These are phyloP conservation scores for Alternaria hordeiaustralica DNA, from an alignment of 2,329 filamentous ascomycete genomes.

Conservation along the genomic window DNA sequence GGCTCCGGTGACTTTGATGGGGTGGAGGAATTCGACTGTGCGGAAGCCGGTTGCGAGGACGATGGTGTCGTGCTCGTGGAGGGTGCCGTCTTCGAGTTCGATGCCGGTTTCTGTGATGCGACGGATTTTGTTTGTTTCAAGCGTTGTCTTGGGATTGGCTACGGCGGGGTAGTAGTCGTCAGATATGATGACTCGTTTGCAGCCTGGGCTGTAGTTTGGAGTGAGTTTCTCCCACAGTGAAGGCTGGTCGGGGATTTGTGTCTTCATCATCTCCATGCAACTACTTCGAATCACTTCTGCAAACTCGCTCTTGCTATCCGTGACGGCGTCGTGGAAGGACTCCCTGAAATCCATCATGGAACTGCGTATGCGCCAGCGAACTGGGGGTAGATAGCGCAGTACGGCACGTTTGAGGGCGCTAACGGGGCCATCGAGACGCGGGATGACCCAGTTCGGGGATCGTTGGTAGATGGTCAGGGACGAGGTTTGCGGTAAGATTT, in stretches of 20 bases:
- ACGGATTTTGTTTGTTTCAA: constrained; percentile 60
- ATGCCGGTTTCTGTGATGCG: constrained; percentile 57
- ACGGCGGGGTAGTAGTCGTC: constrained; percentile 65
- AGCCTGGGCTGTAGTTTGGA: constrained; percentile 62
- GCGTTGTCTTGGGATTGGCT: constrained; percentile 53
- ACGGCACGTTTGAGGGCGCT: constrained; percentile 51
- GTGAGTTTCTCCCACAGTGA: constrained; percentile 62
- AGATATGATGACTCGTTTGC: constrained; percentile 61
- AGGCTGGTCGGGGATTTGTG: constrained; percentile 55
- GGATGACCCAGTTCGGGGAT: constrained; percentile 65
- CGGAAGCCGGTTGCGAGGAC: constrained; percentile 66
- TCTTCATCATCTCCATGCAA: constrained; percentile 51
- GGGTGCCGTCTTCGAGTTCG: constrained; percentile 49
- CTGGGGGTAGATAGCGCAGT: constrained; percentile 59
- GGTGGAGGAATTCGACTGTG: constrained; percentile 65
- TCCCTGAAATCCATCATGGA: constrained; percentile 64
- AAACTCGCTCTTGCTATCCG: constrained; percentile 50
- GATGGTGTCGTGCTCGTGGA: constrained; percentile 62
- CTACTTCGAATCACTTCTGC: constrained; percentile 51
- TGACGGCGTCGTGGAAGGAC: constrained; percentile 53
- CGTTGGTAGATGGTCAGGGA: constrained; percentile 63
- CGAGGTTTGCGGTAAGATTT: constrained; percentile 59
- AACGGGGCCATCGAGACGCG: constrained; percentile 58
- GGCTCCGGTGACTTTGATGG: constrained; percentile 60
- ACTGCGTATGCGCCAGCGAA: constrained; percentile 59